These are phyloP conservation scores for Oryza coarctata DNA, from an alignment of 176 grass and related monocot genomes.

Conservation along the genomic window DNA sequence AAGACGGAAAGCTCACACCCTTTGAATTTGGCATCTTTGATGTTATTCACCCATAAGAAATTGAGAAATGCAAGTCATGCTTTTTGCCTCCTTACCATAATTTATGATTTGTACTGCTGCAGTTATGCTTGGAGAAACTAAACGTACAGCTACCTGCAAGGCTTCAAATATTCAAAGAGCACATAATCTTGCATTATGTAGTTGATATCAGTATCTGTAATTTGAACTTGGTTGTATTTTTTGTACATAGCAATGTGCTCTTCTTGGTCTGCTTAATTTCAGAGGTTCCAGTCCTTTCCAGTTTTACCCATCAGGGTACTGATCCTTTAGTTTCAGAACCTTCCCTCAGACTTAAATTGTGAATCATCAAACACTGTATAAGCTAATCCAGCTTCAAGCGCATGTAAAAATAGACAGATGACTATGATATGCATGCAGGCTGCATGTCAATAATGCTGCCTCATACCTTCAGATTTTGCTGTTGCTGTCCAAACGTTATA, in stretches of 20 bases:
- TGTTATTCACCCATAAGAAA: conserved; percentile 60
- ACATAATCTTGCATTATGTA: conserved; percentile 27
- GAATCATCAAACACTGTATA: background rate
- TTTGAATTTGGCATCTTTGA: conserved; percentile 50
- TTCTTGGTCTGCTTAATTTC: conserved; percentile 19
- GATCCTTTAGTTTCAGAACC: background rate
- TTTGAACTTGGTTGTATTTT: background rate
- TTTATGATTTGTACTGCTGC: conserved; percentile 33
- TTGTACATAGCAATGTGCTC: background rate
- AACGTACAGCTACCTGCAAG: conserved; percentile 32
- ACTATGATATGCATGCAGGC: background rate
- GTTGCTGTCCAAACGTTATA: background rate
- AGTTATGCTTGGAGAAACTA: conserved; percentile 28
- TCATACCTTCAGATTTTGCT: background rate
- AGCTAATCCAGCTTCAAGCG: background rate
- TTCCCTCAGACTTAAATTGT: background rate
- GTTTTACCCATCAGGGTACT: conserved; percentile 3
- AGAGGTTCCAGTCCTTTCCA: background rate
- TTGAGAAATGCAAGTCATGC: conserved; percentile 76
- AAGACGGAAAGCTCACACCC: conserved; percentile 53
- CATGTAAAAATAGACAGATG: conserved; percentile 8
- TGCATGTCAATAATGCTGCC: background rate
- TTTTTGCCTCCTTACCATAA: conserved; percentile 45
- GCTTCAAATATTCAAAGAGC: conserved; percentile 22
- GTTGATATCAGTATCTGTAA: conserved; percentile 14